These are phyloP conservation scores for Rhizomucor miehei DNA, from an alignment of 371 early-diverging fungal genomes.

Conservation along the genomic window DNA sequence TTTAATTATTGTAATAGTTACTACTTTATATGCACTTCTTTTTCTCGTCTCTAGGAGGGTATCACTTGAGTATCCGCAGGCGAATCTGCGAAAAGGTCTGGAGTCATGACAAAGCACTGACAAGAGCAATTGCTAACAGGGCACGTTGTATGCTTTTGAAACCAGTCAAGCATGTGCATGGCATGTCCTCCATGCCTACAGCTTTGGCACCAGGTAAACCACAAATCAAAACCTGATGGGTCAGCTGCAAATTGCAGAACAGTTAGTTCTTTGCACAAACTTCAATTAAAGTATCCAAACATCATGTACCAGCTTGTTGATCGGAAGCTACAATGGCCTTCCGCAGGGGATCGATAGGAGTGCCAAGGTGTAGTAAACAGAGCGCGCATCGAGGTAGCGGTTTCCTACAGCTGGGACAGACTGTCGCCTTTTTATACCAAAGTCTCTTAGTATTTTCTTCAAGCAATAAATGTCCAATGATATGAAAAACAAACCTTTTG, in stretches of 20 bases:
- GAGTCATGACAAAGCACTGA: slow-evolving; percentile 31
- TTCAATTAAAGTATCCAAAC: not conserved
- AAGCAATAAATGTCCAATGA: too few relatives aligned
- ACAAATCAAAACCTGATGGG: slow-evolving; percentile 77
- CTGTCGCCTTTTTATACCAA: slow-evolving; percentile 51
- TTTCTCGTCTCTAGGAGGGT: too few relatives aligned
- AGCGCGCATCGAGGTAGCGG: slow-evolving; percentile 92
- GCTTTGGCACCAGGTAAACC: slow-evolving; percentile 98
- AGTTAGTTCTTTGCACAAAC: too few relatives aligned
- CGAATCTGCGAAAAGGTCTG: not conserved
- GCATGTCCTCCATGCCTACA: slow-evolving; percentile 97
- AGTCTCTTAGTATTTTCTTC: too few relatives aligned
- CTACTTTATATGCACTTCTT: too few relatives aligned
- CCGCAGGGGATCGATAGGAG: slow-evolving; percentile 58
- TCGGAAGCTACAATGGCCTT: slow-evolving; percentile 45
- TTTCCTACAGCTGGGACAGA: slow-evolving; percentile 85
- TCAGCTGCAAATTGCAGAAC: slow-evolving; percentile 15
- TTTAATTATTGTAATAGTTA: too few relatives aligned
- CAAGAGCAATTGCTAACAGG: slow-evolving; percentile 91
- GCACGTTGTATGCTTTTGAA: slow-evolving; percentile 76
- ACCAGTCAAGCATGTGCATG: slow-evolving; percentile 88
- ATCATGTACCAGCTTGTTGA: slow-evolving; percentile 28
- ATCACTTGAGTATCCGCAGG: too few relatives aligned
- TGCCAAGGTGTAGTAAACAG: slow-evolving; percentile 86
- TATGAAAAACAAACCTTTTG: slow-evolving; percentile 27